A percentile compares a stretch with the other conserved stretches of the same genome.
Evolutionary conservation across 106 monocot species (phyloP).

Genomic region (Allium fistulosum): DNA sequence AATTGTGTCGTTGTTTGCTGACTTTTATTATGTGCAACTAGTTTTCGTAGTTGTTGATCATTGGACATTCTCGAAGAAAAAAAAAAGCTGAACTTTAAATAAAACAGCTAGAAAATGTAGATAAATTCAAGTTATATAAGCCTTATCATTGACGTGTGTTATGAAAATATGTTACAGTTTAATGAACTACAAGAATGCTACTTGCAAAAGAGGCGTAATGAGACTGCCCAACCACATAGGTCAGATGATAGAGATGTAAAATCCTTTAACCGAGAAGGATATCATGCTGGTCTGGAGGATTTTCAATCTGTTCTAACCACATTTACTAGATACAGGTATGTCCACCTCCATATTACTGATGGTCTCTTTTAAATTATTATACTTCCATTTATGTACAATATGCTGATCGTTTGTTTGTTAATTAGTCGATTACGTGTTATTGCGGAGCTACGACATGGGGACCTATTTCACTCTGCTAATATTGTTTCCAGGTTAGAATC

Average conservation of each 20-base stretch:
- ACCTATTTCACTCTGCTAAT: conserved; percentile 90
- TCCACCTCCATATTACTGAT: neutral
- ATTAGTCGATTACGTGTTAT: conserved; percentile 90
- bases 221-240: conserved; percentile 27
- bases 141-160: conserved; percentile 3
- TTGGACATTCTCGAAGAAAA: neutral
- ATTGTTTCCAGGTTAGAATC: conserved; percentile 85
- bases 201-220: conserved; percentile 73
- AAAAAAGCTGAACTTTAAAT: neutral
- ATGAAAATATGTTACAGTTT: conserved; percentile 45
- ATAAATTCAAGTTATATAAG: neutral
- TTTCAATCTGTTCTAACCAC: conserved; percentile 96
- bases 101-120: neutral
- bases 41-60: neutral
- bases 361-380: neutral
- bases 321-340: conserved; percentile 90
- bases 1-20: neutral
- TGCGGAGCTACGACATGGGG: conserved; percentile 92
- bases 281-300: conserved; percentile 83
- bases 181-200: conserved; percentile 96
- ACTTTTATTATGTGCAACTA: neutral
- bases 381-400: neutral
- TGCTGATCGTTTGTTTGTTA: conserved; percentile 1
- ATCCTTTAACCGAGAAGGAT: conserved; percentile 62
- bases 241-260: conserved; percentile 63